phyloP scores from a whole-genome alignment of 2,329 filamentous ascomycete genomes.

The Diaporthe citri region DNA sequence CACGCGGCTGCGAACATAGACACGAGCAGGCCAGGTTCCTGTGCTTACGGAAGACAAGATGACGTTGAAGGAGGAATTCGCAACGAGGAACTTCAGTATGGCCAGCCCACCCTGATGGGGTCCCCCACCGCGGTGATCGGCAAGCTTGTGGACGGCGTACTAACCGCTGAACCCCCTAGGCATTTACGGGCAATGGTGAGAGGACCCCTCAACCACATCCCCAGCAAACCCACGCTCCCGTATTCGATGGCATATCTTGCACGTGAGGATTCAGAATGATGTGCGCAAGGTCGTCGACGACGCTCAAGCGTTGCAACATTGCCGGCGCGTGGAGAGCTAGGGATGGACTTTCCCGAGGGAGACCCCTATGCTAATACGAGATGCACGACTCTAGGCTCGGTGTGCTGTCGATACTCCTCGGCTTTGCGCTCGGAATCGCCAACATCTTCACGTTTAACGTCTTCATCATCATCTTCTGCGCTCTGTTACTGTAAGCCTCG shows the following conservation, averaged over 20 bases:
- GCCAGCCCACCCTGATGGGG: slow-evolving; percentile 40
- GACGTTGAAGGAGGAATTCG: slow-evolving; percentile 79
- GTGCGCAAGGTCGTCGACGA: not conserved
- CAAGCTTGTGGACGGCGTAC: slow-evolving; percentile 40
- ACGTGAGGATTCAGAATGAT: not conserved
- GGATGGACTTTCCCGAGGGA: not conserved
- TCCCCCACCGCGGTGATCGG: slow-evolving; percentile 36
- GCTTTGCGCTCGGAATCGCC: slow-evolving; percentile 76
- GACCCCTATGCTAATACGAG: slow-evolving; percentile 40
- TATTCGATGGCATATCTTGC: slow-evolving; percentile 8
- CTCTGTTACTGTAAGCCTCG: slow-evolving; percentile 64
- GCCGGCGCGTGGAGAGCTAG: not conserved
- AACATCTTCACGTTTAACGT: slow-evolving; percentile 71
- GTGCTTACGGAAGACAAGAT: slow-evolving; percentile 61
- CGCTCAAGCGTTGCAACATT: not conserved
- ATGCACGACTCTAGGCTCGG: slow-evolving; percentile 67
- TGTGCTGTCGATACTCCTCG: slow-evolving; percentile 78
- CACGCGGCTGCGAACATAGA: slow-evolving; percentile 8
- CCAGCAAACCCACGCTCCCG: slow-evolving; percentile 28
- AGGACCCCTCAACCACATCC: slow-evolving; percentile 48
- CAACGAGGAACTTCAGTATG: slow-evolving; percentile 81
- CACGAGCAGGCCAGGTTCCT: slow-evolving; percentile 18
- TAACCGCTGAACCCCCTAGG: slow-evolving; percentile 60
- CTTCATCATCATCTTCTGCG: slow-evolving; percentile 64
- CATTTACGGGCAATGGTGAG: slow-evolving; percentile 83